phyloP scores from a whole-genome alignment of 306 rosid species.

The Sicyos edulis region DNA sequence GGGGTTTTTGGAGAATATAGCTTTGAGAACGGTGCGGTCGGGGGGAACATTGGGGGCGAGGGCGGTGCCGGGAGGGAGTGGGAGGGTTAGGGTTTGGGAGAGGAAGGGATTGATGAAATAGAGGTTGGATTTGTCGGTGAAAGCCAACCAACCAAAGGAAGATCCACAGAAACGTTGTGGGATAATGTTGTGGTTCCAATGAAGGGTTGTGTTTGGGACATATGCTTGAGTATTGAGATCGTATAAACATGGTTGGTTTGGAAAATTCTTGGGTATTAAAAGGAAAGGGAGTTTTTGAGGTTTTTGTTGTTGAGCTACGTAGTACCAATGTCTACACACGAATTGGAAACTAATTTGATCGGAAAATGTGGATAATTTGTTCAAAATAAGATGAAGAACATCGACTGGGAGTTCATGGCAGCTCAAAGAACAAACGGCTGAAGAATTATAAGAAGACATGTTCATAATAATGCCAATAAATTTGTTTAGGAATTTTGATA shows the following conservation, averaged over 20 bases:
- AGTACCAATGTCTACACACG: background rate
- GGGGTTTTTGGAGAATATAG: background rate
- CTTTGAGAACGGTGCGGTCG: background rate
- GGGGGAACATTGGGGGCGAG: background rate
- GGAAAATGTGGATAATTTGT: background rate
- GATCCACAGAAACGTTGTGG: background rate
- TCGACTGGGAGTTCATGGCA: background rate
- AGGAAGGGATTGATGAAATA: background rate
- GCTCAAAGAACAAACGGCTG: background rate
- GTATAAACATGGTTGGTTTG: background rate
- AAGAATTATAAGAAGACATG: background rate
- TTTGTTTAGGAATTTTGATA: no score
- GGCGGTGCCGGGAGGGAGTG: background rate
- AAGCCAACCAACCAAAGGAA: conserved; percentile 1
- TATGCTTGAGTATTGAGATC: background rate
- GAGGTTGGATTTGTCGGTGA: no score
- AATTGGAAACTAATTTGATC: background rate
- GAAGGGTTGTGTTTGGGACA: background rate
- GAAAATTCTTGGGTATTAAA: background rate
- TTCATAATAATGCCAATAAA: no score
- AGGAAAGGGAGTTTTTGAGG: background rate
- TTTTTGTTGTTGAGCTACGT: background rate
- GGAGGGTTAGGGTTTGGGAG: background rate
- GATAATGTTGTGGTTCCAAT: background rate
- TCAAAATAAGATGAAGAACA: background rate